phyloP scores from a whole-genome alignment of 768 basidiomycete genomes.

The Collybia mongolica region DNA sequence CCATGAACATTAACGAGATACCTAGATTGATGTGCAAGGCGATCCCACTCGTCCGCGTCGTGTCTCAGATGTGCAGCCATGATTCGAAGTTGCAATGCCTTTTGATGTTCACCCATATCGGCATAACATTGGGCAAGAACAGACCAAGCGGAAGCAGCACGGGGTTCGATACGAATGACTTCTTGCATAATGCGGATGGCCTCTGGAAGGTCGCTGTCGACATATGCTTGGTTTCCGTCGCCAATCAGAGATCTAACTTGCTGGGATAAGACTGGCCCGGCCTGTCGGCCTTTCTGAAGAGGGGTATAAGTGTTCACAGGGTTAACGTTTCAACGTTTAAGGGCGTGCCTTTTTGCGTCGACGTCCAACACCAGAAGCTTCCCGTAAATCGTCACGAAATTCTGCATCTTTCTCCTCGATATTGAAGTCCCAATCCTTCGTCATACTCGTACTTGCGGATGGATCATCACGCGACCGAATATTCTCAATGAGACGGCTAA shows the following conservation, averaged over 20 bases:
- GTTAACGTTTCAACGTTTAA: background rate
- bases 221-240: constrained; percentile 84
- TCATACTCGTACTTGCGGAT: constrained; percentile 40
- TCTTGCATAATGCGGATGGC: constrained; percentile 85
- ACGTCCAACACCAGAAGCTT: constrained; percentile 71
- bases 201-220: constrained; percentile 62
- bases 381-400: constrained; percentile 72
- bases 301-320: background rate
- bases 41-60: constrained; percentile 86
- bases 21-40: constrained; percentile 75
- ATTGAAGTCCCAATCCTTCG: constrained; percentile 73
- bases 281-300: constrained; percentile 39
- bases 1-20: constrained; percentile 22
- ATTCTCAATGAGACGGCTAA: constrained; percentile 65
- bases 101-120: constrained; percentile 65
- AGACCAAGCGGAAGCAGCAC: constrained; percentile 81
- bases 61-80: constrained; percentile 88
- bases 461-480: constrained; percentile 55
- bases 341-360: constrained; percentile 40
- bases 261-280: constrained; percentile 60
- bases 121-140: constrained; percentile 84
- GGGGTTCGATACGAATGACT: constrained; percentile 91
- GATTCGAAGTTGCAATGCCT: constrained; percentile 79
- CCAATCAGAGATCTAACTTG: constrained; percentile 77
- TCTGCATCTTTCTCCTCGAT: constrained; percentile 67